phyloP scores from a whole-genome alignment of 2,329 filamentous ascomycete genomes.

The Tolypocladium amazonense region DNA sequence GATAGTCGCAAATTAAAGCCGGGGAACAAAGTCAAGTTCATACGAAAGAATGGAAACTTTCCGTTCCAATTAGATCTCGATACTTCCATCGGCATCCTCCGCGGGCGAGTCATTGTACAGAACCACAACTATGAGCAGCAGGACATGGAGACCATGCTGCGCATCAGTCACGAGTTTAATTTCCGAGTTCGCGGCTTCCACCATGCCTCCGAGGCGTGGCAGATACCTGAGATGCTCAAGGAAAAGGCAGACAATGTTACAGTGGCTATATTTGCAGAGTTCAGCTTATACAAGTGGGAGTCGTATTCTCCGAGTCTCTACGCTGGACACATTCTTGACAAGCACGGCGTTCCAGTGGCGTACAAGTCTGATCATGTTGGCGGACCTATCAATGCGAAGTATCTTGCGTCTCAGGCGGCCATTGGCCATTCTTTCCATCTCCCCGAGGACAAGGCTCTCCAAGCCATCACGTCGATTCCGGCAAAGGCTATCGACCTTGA shows the following conservation, averaged over 20 bases:
- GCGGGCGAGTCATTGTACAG: constrained; percentile 29
- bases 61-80: constrained; percentile 26
- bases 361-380: constrained; percentile 27
- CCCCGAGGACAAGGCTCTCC: background rate
- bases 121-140: constrained; percentile 33
- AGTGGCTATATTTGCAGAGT: constrained; percentile 30
- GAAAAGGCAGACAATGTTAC: constrained; percentile 27
- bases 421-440: constrained; percentile 23
- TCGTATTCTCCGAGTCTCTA: constrained; percentile 28
- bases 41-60: background rate
- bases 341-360: constrained; percentile 28
- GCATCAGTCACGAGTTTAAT: constrained; percentile 30
- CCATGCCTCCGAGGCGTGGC: background rate
- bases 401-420: constrained; percentile 28
- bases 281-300: constrained; percentile 30
- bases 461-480: constrained; percentile 30
- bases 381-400: constrained; percentile 27
- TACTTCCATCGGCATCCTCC: constrained; percentile 26
- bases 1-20: background rate
- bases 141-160: constrained; percentile 31
- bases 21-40: background rate
- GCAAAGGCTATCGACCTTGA: constrained; percentile 30
- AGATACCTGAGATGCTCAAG: background rate
- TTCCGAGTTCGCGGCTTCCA: constrained; percentile 18
- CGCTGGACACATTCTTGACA: constrained; percentile 26